Percentiles rank a stretch among this genome's conserved stretches.
Evolutionary conservation across 139 green algal genomes (phyloP).

Genomic region (Astrephomene gubernaculifera): DNA sequence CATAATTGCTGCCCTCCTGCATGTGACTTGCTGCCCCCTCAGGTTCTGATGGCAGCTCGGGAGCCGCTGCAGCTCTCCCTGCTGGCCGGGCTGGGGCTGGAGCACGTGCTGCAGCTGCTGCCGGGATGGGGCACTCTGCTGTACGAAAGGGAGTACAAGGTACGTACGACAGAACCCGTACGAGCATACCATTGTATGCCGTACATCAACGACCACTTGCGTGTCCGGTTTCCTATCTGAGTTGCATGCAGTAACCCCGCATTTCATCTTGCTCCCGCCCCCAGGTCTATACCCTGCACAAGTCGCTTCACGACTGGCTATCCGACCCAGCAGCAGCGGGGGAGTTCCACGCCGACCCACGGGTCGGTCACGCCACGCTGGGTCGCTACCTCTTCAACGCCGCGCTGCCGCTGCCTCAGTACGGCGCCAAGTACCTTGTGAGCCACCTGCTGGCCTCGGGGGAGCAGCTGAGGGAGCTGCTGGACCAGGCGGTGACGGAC

Average conservation of each 20-base stretch:
- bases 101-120: conserved; percentile 24
- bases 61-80: conserved; percentile 44
- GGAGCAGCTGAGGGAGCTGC: conserved; percentile 28
- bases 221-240: too few species aligned
- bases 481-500: conserved; percentile 37
- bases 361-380: conserved; percentile 37
- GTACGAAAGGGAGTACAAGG: conserved; percentile 38
- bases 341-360: conserved; percentile 28
- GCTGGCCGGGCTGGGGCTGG: conserved; percentile 36
- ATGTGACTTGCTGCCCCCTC: not conserved
- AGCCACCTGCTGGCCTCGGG: conserved; percentile 24
- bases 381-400: conserved; percentile 43
- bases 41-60: conserved; percentile 39
- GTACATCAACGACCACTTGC: too few species aligned
- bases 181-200: too few species aligned
- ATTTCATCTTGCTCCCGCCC: not conserved
- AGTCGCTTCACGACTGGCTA: conserved; percentile 44
- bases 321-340: not conserved
- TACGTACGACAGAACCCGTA: too few species aligned
- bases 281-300: conserved; percentile 28
- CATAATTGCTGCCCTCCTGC: not conserved
- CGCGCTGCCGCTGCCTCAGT: conserved; percentile 34
- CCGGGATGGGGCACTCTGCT: conserved; percentile 39
- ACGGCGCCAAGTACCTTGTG: conserved; percentile 45
- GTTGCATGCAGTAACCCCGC: not conserved